Conservation (phyloP, 2,329 filamentous ascomycete genomes). For the Metarhizium guizhouense region DNA sequence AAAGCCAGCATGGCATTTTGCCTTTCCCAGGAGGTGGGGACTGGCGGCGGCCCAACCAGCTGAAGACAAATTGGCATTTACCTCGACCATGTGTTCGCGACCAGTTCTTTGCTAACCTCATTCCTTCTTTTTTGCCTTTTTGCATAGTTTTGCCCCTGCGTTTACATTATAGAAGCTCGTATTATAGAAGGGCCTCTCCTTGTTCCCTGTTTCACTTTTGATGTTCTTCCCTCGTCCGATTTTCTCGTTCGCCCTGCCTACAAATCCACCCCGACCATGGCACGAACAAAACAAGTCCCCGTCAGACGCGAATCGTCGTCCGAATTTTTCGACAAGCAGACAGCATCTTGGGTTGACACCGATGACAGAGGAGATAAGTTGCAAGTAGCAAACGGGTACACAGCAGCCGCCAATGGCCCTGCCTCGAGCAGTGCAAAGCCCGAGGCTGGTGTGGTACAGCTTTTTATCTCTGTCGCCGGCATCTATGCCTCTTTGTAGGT, state of each 20-base stretch:
- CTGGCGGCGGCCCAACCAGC: background rate
- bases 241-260: background rate
- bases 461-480: conserved; percentile 80
- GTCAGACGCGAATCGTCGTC: conserved; percentile 58
- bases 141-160: background rate
- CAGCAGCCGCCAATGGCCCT: background rate
- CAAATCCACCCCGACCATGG: conserved; percentile 39
- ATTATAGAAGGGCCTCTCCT: background rate
- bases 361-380: conserved; percentile 18
- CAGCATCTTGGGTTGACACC: conserved; percentile 25
- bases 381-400: background rate
- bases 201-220: background rate
- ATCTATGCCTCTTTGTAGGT: conserved; percentile 95
- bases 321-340: conserved; percentile 49
- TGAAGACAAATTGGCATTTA: too few relatives aligned
- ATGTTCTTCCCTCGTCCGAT: background rate
- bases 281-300: conserved; percentile 61
- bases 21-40: background rate
- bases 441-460: conserved; percentile 60
- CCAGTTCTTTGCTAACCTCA: too few relatives aligned
- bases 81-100: background rate
- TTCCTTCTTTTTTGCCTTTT: background rate
- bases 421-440: conserved; percentile 15
- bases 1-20: conserved; percentile 7
- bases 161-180: background rate